phyloP scores from a whole-genome alignment of 441 rosid species.

The Dalechampia spathulata region DNA sequence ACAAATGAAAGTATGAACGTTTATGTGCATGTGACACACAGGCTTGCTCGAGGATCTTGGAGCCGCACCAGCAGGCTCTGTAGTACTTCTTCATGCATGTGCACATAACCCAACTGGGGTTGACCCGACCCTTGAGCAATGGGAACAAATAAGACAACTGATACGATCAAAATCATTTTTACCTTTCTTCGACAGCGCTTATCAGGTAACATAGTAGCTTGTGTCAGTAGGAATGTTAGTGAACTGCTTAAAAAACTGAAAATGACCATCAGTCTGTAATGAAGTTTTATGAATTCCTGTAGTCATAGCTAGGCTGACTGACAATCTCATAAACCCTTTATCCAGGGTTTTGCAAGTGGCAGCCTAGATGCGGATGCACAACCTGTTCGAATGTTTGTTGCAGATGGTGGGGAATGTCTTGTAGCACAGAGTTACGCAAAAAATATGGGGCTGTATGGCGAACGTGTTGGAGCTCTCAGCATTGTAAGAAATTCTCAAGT shows the following conservation, averaged over 20 bases:
- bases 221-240: neutral
- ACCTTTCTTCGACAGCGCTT: conserved; percentile 95
- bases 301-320: conserved; percentile 8
- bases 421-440: conserved; percentile 89
- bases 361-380: conserved; percentile 78
- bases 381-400: conserved; percentile 76
- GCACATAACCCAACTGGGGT: conserved; percentile 99
- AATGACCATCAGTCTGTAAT: neutral
- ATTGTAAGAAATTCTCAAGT: conserved; percentile 46
- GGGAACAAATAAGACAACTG: conserved; percentile 78
- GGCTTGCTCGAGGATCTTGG: conserved; percentile 89
- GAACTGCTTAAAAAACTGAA: neutral
- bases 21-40: conserved; percentile 10
- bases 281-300: conserved; percentile 8
- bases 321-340: conserved; percentile 7
- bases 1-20: neutral
- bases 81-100: conserved; percentile 92
- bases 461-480: conserved; percentile 91
- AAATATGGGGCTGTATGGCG: conserved; percentile 97
- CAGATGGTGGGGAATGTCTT: conserved; percentile 91
- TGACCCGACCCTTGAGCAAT: conserved; percentile 73
- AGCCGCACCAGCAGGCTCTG: conserved; percentile 72
- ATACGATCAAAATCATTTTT: conserved; percentile 57
- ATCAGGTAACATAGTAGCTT: conserved; percentile 47
- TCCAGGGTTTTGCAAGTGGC: conserved; percentile 90